phyloP scores from a whole-genome alignment of 2,329 filamentous ascomycete species.

The Aureobasidium vineae region DNA sequence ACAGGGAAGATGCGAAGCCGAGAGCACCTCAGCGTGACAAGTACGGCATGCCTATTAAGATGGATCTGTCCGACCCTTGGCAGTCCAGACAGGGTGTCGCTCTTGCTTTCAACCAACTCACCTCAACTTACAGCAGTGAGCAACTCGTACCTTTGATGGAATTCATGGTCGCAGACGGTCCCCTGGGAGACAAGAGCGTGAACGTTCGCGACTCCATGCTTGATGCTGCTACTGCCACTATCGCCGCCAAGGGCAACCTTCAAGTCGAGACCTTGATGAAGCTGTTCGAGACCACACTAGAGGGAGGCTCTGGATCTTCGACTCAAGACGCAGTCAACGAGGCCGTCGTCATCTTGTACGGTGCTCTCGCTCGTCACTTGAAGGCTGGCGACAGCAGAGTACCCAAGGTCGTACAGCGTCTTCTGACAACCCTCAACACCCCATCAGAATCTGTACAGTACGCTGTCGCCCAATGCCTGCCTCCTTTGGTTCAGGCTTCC shows the following conservation, averaged over 20 bases:
- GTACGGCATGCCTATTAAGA: conserved; percentile 91
- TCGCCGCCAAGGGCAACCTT: conserved; percentile 74
- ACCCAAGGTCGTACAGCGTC: conserved; percentile 79
- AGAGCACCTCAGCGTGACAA: conserved; percentile 81
- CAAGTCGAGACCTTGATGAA: conserved; percentile 90
- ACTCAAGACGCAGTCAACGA: conserved; percentile 89
- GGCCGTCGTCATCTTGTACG: conserved; percentile 96
- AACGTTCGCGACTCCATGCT: conserved; percentile 87
- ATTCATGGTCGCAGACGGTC: conserved; percentile 82
- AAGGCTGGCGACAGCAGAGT: conserved; percentile 81
- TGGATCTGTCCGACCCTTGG: conserved; percentile 85
- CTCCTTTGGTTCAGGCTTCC: conserved; percentile 81
- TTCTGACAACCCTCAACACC: conserved; percentile 84
- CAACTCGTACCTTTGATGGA: conserved; percentile 75
- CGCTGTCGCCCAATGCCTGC: conserved; percentile 89
- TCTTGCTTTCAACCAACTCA: conserved; percentile 79
- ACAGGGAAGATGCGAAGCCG: conserved; percentile 76
- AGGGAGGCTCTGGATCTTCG: conserved; percentile 76
- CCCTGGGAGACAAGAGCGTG: conserved; percentile 77
- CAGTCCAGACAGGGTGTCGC: conserved; percentile 87
- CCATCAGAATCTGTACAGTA: conserved; percentile 97
- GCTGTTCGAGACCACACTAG: conserved; percentile 84
- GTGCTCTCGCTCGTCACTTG: conserved; percentile 85
- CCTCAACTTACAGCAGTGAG: conserved; percentile 63
- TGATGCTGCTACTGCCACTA: conserved; percentile 78